Conservation (phyloP, 257 asterid species). For the Salvia splendens region DNA sequence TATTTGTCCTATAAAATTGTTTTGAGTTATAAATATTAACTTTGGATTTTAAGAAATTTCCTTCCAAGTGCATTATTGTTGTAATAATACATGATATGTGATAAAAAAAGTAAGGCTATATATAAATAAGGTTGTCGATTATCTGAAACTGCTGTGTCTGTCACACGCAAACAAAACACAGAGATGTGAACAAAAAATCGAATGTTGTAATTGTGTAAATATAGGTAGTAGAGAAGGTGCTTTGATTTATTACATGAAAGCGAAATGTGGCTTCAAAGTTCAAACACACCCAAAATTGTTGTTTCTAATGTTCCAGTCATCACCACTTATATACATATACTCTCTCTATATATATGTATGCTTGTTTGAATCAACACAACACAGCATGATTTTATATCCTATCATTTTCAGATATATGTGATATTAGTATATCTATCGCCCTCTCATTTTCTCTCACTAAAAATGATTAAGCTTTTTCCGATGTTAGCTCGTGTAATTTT, state of each 20-base stretch:
- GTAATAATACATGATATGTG: background rate
- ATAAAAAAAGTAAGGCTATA: no score
- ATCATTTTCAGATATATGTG: background rate
- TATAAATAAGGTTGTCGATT: conserved; percentile 39
- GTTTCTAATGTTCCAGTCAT: conserved; percentile 65
- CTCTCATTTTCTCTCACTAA: background rate
- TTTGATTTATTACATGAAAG: conserved; percentile 51
- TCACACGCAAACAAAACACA: conserved; percentile 43
- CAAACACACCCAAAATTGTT: conserved; percentile 53
- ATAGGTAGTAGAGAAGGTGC: conserved; percentile 13
- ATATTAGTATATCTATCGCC: conserved; percentile 1
- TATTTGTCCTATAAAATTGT: conserved; percentile 15
- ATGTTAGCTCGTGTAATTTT: background rate
- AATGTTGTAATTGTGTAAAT: conserved; percentile 14
- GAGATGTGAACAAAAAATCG: conserved; percentile 46
- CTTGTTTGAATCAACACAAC: conserved; percentile 21
- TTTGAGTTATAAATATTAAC: background rate
- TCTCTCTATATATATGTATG: conserved; percentile 30
- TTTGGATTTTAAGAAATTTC: conserved; percentile 34
- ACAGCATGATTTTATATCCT: background rate
- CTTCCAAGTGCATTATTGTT: conserved; percentile 37
- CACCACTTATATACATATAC: conserved; percentile 33
- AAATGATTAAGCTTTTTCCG: background rate
- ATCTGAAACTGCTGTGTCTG: conserved; percentile 40
- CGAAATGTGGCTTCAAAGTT: conserved; percentile 48